Conservation (phyloP, 352 stramenopile genomes). For the Thraustotheca clavata region DNA sequence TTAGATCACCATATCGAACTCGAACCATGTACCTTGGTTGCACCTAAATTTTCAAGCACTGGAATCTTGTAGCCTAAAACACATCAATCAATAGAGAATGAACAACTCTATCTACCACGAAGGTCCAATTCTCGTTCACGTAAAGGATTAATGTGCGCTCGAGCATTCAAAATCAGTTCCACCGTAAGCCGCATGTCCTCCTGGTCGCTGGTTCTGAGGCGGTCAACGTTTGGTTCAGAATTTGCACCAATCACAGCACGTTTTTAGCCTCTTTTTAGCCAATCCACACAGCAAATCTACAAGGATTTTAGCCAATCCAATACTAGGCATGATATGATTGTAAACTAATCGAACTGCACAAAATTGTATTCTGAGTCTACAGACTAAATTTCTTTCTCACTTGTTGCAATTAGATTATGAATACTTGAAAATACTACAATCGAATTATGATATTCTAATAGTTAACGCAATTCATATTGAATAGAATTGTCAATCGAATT, state of each 20-base stretch:
- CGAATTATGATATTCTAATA: neutral
- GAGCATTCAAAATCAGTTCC: slow-evolving; percentile 83
- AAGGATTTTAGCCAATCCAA: neutral
- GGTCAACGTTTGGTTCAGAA: slow-evolving; percentile 22
- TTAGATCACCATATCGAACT: neutral
- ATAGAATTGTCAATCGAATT: too few species aligned
- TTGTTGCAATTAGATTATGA: too few species aligned
- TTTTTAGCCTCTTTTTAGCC: slow-evolving; percentile 5
- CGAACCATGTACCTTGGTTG: slow-evolving; percentile 61
- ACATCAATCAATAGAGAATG: slow-evolving; percentile 22
- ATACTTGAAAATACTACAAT: neutral
- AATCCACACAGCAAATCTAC: neutral
- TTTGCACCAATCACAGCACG: slow-evolving; percentile 16
- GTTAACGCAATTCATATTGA: too few species aligned
- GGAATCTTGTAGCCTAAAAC: slow-evolving; percentile 82
- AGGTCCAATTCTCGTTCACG: slow-evolving; percentile 89
- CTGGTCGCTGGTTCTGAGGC: slow-evolving; percentile 4
- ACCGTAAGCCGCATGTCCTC: slow-evolving; percentile 75
- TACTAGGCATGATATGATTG: neutral
- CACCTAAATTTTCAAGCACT: slow-evolving; percentile 89
- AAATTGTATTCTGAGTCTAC: too few species aligned
- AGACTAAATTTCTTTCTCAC: too few species aligned
- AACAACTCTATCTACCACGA: slow-evolving; percentile 72
- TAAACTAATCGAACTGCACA: neutral
- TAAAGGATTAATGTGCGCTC: slow-evolving; percentile 86